Base-by-base conservation (phyloP, 2,329 filamentous ascomycete genomes). In the Hortaea sp. region DNA sequence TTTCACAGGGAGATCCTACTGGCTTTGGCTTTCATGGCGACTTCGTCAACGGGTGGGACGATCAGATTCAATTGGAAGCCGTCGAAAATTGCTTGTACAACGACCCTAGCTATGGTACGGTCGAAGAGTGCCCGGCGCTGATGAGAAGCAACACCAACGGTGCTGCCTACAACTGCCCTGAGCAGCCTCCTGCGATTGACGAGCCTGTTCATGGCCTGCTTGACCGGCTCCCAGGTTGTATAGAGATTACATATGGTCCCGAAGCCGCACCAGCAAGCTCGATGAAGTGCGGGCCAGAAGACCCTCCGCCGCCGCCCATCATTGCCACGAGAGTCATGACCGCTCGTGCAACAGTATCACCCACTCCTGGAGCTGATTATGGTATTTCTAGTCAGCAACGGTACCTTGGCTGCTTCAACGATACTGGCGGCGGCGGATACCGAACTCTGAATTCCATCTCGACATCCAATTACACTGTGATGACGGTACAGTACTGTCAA, bases 11-110 rank as follows among this genome's bases (percentile, higher is more conserved):
- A 29, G 72, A 75, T 49, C 63, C 66, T 5, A 75, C 70, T 4
- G 73, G 74, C 5, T 75, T 70, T 50, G 72, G 73, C 1, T 71
- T 75, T 54, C 75, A 78, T 50, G 75, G 70, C 12, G 75, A 77
- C 46, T 76, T 76, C 50, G 61, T 71, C 49, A 74, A 74, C 44
- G 73, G 72, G 13, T 74, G 70, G 67, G 63, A 74, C 44, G 55
- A 61, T 44, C 54, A 53, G 10, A 62, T 69, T 20, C 63, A 73
- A 27, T 56, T 62, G 29, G 47, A 61, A 13, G 71, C 69, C 0
- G 58, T 69, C 20, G 54, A 62, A 29, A 53, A 61, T 30, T 65
- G 63, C 50, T 49, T 61, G 11, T 67, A 67, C 13, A 40, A 45
- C 20, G 57, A 54, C 7, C 55, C 60, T 46, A 57, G 62, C 43